Base-by-base conservation (phyloP, 495 filamentous ascomycete genomes). In the Aspergillus sclerotioniger region DNA sequence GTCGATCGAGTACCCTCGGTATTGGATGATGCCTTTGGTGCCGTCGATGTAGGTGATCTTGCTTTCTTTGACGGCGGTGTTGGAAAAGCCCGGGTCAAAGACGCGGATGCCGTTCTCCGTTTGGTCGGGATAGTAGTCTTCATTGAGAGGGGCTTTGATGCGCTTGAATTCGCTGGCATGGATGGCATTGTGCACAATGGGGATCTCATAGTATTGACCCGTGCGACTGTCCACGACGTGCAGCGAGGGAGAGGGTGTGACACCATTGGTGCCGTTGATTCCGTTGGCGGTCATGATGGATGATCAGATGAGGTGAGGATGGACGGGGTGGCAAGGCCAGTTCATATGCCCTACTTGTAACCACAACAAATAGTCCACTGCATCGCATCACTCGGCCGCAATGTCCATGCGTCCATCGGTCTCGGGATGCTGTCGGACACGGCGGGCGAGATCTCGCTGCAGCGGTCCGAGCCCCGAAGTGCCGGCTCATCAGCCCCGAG, bases 11-110 rank as follows among this genome's bases (percentile, higher is more conserved):
- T 58, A 52, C 3, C 33, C 33, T 1, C 56, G 56, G 33, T 58
- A 58, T 28, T 58, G 56, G 31, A 58, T 58, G 21, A 19, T 44
- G 8, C 56, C 56, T 29, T 44, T 52, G 8, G 32, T 5, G 31
- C 56, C 56, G n/a, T 58, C 56, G 1, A 79, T 75, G 46, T 73
- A 76, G 6, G 79, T 80, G 55, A 82, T 76, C 19, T 62, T 63
- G 16, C 66, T 70, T 53, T 70, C 57, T 19, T 67, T 71, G 8
- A 75, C 75, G 1, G 77, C 78, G 13, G 80, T 82, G 57, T 82
- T 81, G 33, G 67, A 60, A 60, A 73, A 82, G 1, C 73, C 80
- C 7, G 73, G 72, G 58, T 82, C 80, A 15, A 73, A 70, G 12
- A 82, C 56, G 7, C 71, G 61, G 8, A 82, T 67, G 1, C 77